Evolutionary conservation across 306 rosid genomes (phyloP), one percentile per base, ranked within the genome.

Genomic region (Sindora glabra): DNA sequence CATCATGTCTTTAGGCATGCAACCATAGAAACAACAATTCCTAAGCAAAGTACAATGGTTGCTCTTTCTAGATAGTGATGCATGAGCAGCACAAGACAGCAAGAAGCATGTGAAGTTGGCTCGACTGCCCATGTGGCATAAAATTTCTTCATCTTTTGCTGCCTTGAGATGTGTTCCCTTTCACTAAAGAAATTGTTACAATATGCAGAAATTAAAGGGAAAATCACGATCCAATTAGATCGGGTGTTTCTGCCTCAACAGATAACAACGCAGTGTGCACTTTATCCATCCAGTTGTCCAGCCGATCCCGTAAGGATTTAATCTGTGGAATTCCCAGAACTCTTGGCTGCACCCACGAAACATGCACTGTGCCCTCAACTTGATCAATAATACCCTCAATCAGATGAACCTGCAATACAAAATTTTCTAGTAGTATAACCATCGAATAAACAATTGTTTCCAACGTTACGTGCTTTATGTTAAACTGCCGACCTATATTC

Each of bases 311-410:
- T 52, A 92, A 79, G 23, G 98, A 92, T 71, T 79, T 83, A 78
- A 92, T 75, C 77, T 92, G 98, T 25, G 82, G 85, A 61, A 92
- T 77, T 54, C 98, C 98, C 51, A 94, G 65, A 40, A 94, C 99
- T 74, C 99, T 86, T 8, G 99, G 99, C 71, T 94, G 97, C 78
- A 94, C 99, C 99, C 95, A 94, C 10, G 99, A 86, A 67, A 94
- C 96, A 27, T 94, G 95, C 38, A 94, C 95, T 0, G 97, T 89
- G 48, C 87, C 95, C 17, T 89, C 97, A 16, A 89, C 99, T 79
- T 94, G 97, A 75, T 94, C 97, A 14, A 94, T 89, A 60, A 89
- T 89, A 60, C 99, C 97, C 81, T 94, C 97, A 27, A 94, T 94
- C 76, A 94, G 79, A 80, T 89, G 99, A 79, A 94, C 97, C 99